phyloP scores from a whole-genome alignment of 2,329 filamentous ascomycete species.

The Coniochaeta prunicola region DNA sequence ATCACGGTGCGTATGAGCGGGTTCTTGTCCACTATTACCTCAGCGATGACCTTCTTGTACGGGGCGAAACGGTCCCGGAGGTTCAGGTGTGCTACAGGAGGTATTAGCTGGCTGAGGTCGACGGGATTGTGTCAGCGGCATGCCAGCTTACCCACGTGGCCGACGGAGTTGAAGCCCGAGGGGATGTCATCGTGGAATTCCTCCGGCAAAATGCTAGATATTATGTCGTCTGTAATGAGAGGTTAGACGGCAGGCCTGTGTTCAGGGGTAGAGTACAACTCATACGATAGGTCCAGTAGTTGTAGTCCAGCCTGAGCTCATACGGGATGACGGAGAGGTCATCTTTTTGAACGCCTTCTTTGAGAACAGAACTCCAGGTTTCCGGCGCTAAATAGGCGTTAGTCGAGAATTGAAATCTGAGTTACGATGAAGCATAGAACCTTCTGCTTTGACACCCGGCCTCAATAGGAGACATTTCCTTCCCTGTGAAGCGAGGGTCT shows the following conservation, averaged over 20 bases:
- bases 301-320: constrained; percentile 69
- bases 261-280: constrained; percentile 3
- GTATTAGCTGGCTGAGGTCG: constrained; percentile 11
- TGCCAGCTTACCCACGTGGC: constrained; percentile 63
- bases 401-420: constrained; percentile 1
- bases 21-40: constrained; percentile 88
- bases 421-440: constrained; percentile 23
- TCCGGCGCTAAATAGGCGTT: constrained; percentile 43
- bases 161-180: constrained; percentile 78
- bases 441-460: constrained; percentile 46
- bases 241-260: background rate
- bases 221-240: constrained; percentile 61
- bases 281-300: constrained; percentile 77
- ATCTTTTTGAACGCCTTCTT: constrained; percentile 59
- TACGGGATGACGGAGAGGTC: constrained; percentile 69
- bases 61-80: constrained; percentile 75
- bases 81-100: constrained; percentile 72
- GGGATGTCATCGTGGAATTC: constrained; percentile 75
- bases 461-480: constrained; percentile 55
- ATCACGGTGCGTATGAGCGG: constrained; percentile 77
- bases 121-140: constrained; percentile 7
- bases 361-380: constrained; percentile 69
- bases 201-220: constrained; percentile 72
- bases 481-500: constrained; percentile 42
- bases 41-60: constrained; percentile 79